phyloP scores from a whole-genome alignment of 352 stramenopile species.

The Phytopythium kandeliae region DNA sequence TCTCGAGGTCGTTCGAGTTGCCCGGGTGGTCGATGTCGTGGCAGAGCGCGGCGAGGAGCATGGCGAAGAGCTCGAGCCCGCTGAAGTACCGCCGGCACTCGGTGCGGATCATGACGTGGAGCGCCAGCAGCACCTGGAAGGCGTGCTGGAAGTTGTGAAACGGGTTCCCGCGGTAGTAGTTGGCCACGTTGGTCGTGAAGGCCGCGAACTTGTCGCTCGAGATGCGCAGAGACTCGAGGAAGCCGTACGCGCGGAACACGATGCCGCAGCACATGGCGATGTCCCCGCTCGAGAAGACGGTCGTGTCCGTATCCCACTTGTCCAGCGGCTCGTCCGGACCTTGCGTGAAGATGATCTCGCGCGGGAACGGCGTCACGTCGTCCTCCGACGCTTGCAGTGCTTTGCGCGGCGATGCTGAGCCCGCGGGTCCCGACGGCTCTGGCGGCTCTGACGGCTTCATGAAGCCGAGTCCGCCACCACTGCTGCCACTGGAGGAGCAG shows the following conservation, averaged over 20 bases:
- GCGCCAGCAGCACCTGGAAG: constrained; percentile 56
- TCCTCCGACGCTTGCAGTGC: constrained; percentile 23
- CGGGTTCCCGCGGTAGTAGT: constrained; percentile 68
- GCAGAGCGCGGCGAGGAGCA: constrained; percentile 45
- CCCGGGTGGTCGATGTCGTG: constrained; percentile 80
- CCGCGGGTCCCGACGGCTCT: constrained; percentile 15
- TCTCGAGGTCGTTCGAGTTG: constrained; percentile 82
- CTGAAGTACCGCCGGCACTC: constrained; percentile 61
- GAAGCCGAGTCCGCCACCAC: not conserved
- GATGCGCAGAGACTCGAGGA: constrained; percentile 53
- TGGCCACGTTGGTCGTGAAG: constrained; percentile 49
- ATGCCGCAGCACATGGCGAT: constrained; percentile 36
- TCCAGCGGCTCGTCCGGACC: constrained; percentile 39
- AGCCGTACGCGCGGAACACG: constrained; percentile 43
- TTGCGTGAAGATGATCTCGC: constrained; percentile 42
- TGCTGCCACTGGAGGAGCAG: constrained; percentile 19
- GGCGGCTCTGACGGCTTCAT: constrained; percentile 1
- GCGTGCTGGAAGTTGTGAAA: constrained; percentile 83
- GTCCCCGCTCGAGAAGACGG: constrained; percentile 26
- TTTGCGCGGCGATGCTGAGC: constrained; percentile 36
- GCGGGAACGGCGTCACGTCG: constrained; percentile 46
- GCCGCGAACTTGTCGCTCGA: constrained; percentile 42
- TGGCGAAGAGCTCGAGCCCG: constrained; percentile 55
- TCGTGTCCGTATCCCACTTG: constrained; percentile 45
- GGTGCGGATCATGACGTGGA: constrained; percentile 49